These are phyloP conservation scores for Musa beccarii DNA, from an alignment of 176 grass and related monocot species.

Conservation along the genomic window DNA sequence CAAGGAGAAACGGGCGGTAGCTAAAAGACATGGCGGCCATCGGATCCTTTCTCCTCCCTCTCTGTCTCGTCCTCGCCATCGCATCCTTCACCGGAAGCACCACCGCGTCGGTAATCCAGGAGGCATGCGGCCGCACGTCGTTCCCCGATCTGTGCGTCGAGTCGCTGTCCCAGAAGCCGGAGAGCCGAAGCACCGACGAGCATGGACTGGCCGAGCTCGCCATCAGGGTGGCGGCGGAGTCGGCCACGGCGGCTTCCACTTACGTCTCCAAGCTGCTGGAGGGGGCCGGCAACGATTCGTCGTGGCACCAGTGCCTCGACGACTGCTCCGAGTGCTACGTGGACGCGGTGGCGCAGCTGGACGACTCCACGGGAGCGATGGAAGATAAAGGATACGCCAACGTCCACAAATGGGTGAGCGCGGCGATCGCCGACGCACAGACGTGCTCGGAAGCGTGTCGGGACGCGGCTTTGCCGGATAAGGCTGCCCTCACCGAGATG, in stretches of 20 bases:
- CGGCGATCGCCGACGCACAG: constrained; percentile 31
- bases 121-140: constrained; percentile 42
- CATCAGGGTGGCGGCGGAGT: constrained; percentile 29
- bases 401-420: constrained; percentile 26
- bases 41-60: neutral
- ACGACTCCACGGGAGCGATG: constrained; percentile 33
- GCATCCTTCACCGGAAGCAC: constrained; percentile 9
- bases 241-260: constrained; percentile 20
- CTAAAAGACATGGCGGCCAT: constrained; percentile 27
- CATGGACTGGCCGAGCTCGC: constrained; percentile 37
- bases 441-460: constrained; percentile 34
- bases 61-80: constrained; percentile 25
- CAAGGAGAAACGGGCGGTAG: too few relatives aligned
- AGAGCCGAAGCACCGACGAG: constrained; percentile 18
- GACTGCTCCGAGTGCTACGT: constrained; percentile 42
- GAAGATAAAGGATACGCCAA: constrained; percentile 14
- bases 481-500: neutral
- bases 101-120: neutral
- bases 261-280: constrained; percentile 22
- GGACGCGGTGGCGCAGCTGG: constrained; percentile 35
- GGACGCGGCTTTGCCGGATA: constrained; percentile 10
- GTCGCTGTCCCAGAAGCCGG: constrained; percentile 24
- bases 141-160: constrained; percentile 28
- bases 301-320: constrained; percentile 31
- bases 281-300: neutral